A percentile compares a stretch with the other conserved stretches of the same genome.
Evolutionary conservation across 768 basidiomycete genomes (phyloP).

Genomic region (Nidularia pulvinata): DNA sequence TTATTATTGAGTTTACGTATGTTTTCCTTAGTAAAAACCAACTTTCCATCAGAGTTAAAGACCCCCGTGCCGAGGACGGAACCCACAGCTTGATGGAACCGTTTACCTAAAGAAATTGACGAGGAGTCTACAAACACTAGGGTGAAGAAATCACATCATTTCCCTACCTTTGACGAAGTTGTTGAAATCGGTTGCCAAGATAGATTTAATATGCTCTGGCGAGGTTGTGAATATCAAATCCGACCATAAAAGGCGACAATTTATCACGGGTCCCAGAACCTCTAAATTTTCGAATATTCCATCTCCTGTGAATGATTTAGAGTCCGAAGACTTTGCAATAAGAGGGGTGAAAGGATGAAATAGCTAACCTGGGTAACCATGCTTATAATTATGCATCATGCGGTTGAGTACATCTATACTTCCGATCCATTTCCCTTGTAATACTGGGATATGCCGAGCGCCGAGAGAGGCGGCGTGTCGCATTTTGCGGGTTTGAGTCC

Average conservation of each 20-base stretch:
- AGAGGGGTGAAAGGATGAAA: background rate
- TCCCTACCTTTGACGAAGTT: slow-evolving; percentile 57
- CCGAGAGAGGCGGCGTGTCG: slow-evolving; percentile 41
- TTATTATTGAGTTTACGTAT: background rate
- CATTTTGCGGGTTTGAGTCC: slow-evolving; percentile 22
- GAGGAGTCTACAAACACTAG: background rate
- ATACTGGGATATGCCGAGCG: slow-evolving; percentile 38
- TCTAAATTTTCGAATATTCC: slow-evolving; percentile 30
- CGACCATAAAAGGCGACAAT: slow-evolving; percentile 42
- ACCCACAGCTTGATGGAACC: slow-evolving; percentile 40
- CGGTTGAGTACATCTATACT: slow-evolving; percentile 41
- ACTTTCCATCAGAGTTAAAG: slow-evolving; percentile 66
- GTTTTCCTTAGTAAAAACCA: background rate
- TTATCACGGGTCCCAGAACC: slow-evolving; percentile 38
- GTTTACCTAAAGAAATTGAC: slow-evolving; percentile 30
- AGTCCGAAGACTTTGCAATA: no score
- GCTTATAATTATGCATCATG: slow-evolving; percentile 31
- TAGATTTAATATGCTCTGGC: slow-evolving; percentile 57
- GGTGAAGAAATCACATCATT: slow-evolving; percentile 1
- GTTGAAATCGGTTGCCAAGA: slow-evolving; percentile 55
- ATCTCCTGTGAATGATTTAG: slow-evolving; percentile 41
- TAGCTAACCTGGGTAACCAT: slow-evolving; percentile 49
- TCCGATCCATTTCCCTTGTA: slow-evolving; percentile 36
- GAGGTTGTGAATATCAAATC: slow-evolving; percentile 44
- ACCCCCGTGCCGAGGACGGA: slow-evolving; percentile 63